Evolutionary conservation across 192 early-diverging fungal species (phyloP), one percentile per base, ranked within the genome.

Genomic region (Glomus cerebriforme): DNA sequence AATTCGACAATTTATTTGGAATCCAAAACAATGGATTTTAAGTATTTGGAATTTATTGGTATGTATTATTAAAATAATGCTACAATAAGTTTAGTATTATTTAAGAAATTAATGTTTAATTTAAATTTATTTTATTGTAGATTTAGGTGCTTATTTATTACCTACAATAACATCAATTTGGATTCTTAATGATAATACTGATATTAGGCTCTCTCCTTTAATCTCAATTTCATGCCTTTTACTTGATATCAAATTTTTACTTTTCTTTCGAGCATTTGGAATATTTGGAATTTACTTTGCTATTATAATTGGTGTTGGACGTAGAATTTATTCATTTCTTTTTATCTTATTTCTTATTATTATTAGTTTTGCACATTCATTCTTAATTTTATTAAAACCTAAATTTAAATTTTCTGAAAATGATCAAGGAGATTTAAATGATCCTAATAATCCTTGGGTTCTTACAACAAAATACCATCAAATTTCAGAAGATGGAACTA

Each of bases 281-380:
- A 15, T 13, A 19, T 39, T 71, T 45, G 69, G 69, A 45, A n/a
- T 71, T 71, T 47, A 71, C 45, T 26, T 71, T 37, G 43, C 69
- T 27, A 71, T 43, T 19, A 71, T 71, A 2, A 26, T 47, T 9
- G 22, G 34, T 26, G 34, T 37, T 39, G 43, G 7, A 24, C 12
- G 35, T 0, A 37, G 17, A 43, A n/a, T 43, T 35, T 71, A 24
- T 12, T 45, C 69, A 15, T 71, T 71, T 45, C n/a, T 71, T 26
- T 6, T 71, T 1, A 39, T 71, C 7, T 27, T 47, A 12, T 29
- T 13, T 35, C 2, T 71, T 71, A 71, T 71, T n/a, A 27, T 45
- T 7, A 24, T 71, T 9, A 35, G 19, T 22, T 71, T 47, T 71
- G 69, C 69, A 0, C 69, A 71, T n/a, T 7, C 69, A 24, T 47